Evolutionary conservation across 1,284 basidiomycete species (phyloP), one percentile per base, ranked within the genome.

Genomic region (Cryptococcus sp.): DNA sequence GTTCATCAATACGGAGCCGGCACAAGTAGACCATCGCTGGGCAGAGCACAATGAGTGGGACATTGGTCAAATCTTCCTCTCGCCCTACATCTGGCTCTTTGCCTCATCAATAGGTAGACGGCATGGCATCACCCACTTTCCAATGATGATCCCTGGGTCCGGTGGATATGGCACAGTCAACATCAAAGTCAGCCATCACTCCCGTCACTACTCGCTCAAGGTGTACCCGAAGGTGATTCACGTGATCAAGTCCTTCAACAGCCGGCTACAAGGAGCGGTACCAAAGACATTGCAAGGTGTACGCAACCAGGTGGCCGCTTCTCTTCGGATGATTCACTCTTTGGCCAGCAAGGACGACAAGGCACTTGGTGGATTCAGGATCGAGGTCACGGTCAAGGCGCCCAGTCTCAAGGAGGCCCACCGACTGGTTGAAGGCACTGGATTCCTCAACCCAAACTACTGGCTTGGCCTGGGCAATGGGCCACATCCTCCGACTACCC

Each of bases 351-450:
- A 41, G 40, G 40, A 26, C 25, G 21, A 16, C 32, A 23, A 21
- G 31, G 43, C 31, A 14, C 31, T 48, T 37, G 50, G 50, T 4
- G 46, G 50, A 14, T 48, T 51, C 42, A n/a, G 50, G 23, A 43
- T 52, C 7, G 50, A 52, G 19, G 49, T 51, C 21, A 51, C 49
- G 5, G 37, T 41, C 19, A 51, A 50, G 23, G 49, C 49, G 16
- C 5, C n/a, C 9, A 43, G 16, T 26, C 42, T 47, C 2, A 24
- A 14, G 16, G 35, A 43, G 14, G 50, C 50, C 5, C 24, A 24
- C 9, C 5, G 12, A 19, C 21, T 47, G 26, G 39, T 52, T 16
- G 7, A 36, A 12, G 26, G 4, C 3, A 43, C 47, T 22, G 33
- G 25, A 18, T 39, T 37, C 38, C 37, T 52, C 4, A 25, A 43